These are phyloP conservation scores for Anacardium occidentale DNA, from an alignment of 345 rosid species.

Conservation along the genomic window DNA sequence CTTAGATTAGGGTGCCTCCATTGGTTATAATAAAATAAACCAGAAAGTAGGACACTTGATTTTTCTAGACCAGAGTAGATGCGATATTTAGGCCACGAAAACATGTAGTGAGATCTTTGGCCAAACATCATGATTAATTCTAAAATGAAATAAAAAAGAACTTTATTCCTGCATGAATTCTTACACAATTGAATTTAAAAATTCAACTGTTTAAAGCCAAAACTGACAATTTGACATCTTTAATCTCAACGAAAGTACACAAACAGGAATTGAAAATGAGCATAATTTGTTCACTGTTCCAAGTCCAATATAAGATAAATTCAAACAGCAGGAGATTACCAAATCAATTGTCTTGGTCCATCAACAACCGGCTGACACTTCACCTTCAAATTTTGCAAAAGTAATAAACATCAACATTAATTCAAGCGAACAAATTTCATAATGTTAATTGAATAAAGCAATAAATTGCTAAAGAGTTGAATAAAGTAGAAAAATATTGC, in stretches of 20 bases:
- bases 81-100: not conserved
- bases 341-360: conserved; percentile 53
- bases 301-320: not conserved
- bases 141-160: not conserved
- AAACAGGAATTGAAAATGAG: not conserved
- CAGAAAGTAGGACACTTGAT: not conserved
- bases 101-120: not conserved
- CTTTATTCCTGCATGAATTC: not conserved
- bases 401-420: conserved; percentile 10
- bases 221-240: not conserved
- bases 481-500: no score
- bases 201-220: not conserved
- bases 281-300: not conserved
- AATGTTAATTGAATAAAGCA: not conserved
- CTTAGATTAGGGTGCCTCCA: not conserved
- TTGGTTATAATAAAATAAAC: not conserved
- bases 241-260: not conserved
- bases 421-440: not conserved
- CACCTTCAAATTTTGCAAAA: conserved; percentile 52
- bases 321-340: conserved; percentile 47
- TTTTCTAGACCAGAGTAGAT: not conserved
- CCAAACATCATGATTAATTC: not conserved
- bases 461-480: not conserved
- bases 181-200: not conserved
- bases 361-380: conserved; percentile 86